These are phyloP conservation scores for Amanita muscaria DNA, from an alignment of 768 basidiomycete genomes.

Conservation along the genomic window DNA sequence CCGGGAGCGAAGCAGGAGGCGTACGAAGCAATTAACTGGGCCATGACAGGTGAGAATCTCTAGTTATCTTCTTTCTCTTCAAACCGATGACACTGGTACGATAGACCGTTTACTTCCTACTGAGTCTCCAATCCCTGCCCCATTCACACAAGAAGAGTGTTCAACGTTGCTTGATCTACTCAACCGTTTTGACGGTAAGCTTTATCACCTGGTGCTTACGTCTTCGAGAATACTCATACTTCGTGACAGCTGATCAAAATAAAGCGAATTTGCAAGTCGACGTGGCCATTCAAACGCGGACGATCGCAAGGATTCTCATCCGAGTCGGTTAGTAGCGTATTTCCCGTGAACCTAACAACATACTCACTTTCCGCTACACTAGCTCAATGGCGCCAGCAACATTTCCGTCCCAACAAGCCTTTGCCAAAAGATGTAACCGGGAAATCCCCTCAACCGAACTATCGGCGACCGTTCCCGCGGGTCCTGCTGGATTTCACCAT, in stretches of 20 bases:
- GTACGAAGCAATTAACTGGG: conserved; percentile 70
- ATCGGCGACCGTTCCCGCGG: conserved; percentile 36
- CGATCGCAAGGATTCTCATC: conserved; percentile 60
- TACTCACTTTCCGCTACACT: background rate
- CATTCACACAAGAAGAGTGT: conserved; percentile 72
- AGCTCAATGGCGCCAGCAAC: conserved; percentile 64
- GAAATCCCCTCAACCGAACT: conserved; percentile 18
- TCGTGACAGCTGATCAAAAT: background rate
- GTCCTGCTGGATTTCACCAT: conserved; percentile 48
- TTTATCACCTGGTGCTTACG: too few relatives aligned
- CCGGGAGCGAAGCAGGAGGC: conserved; percentile 55
- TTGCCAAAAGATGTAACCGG: conserved; percentile 44
- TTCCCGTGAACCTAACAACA: background rate
- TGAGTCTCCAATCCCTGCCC: conserved; percentile 45
- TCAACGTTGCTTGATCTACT: conserved; percentile 62
- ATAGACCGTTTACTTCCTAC: conserved; percentile 64
- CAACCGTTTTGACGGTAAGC: conserved; percentile 12
- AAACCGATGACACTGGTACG: background rate
- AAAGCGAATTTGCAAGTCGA: conserved; percentile 19
- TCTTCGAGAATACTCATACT: background rate
- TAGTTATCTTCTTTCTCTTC: background rate
- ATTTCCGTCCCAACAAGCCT: conserved; percentile 62
- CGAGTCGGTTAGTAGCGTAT: conserved; percentile 45
- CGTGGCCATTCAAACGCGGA: conserved; percentile 41
- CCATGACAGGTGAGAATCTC: conserved; percentile 51